Evolutionary conservation across 1,284 basidiomycete genomes (phyloP), one percentile per base, ranked within the genome.

Genomic region (Exobasidium cylindrosporum): DNA sequence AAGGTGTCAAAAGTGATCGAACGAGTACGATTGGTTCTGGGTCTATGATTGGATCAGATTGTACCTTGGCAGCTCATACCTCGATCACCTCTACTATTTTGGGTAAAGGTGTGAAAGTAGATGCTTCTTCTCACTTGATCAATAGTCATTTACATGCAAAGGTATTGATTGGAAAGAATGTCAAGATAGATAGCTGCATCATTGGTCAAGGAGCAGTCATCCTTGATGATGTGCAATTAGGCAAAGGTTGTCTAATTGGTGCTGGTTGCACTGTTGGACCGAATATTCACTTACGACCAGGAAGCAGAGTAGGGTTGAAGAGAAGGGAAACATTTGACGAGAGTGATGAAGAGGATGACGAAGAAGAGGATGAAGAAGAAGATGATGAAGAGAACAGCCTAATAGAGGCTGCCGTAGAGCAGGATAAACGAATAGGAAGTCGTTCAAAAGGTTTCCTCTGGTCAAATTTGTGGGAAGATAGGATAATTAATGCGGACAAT

Each of bases 131-230:
- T 45, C 57, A 21, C 47, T 61, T 79, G 13, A 54, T 56, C 2
- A 63, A 64, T n/a, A 72, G 74, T 11, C 71, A 76, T 62, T 43
- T 79, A 47, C 75, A 72, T 66, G 66, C 66, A 30, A 61, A 60
- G 30, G 63, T 69, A n/a, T 24, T 32, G 11, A 59, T 79, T 26
- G 93, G 90, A n/a, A 83, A 87, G 44, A 85, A 87, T 54, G 91
- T 88, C 74, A 82, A 85, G 35, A 83, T 97, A 52, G 85, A 88
- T 67, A 82, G 83, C 14, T 80, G 77, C 24, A 76, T 84, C 58
- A 67, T 97, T 29, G 93, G 91, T 7, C 83, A 87, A 46, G 86
- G 86, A 5, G 92, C 90, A 32, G 83, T 81, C 46, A 85, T 97
- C 52, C 87, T 86, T 58, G 87, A 88, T 54, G 86, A 85, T 31